Evolutionary conservation across 805 yeast genomes (phyloP), one percentile per base, ranked within the genome.

Genomic region (Dipodascopsis uninucleata): DNA sequence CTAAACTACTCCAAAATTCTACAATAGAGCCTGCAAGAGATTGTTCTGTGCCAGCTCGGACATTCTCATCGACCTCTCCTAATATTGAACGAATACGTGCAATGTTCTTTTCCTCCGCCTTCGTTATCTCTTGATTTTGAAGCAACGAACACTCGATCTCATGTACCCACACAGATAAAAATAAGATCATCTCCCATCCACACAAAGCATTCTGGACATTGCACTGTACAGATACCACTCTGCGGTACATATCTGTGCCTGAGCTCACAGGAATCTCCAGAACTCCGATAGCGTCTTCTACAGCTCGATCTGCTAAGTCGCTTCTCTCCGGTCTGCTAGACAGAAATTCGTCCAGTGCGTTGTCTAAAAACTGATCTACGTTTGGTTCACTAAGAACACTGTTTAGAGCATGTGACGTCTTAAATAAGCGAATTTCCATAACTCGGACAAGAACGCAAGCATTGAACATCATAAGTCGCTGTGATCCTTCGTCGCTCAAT

Each of bases 141-240:
- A 12, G 43, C 38, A 4, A 28, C 28, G 14, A 35, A 36, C 22
- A 31, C 18, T 43, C 47, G 16, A 43, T 38, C 24, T 38, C 47
- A 20, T 43, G 47, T 10, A 43, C 17, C 47, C 47, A 43, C 16
- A 42, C 35, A 26, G 47, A 43, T 5, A 43, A 32, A 33, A 43
- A 43, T 12, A 43, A 16, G 20, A 37, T 40, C 39, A 26, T 38
- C 21, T 43, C 47, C 47, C 47, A 43, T 4, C 47, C 47, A n/a
- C 47, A 43, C 6, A 43, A 21, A 4, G 47, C 43, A 26, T 43
- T 42, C 31, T 43, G 43, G n/a, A 43, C 41, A 24, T 34, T 36
- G 39, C 47, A 43, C 16, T 43, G 36, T n/a, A 36, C 39, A 2
- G 43, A 36, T 5, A 39, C 41, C 3, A 43, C 28, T 7, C 43